Evolutionary conservation across 1,139 yeast species (phyloP), one percentile per base, ranked within the genome.

Genomic region (Lodderomyces pseudojiufengensis): DNA sequence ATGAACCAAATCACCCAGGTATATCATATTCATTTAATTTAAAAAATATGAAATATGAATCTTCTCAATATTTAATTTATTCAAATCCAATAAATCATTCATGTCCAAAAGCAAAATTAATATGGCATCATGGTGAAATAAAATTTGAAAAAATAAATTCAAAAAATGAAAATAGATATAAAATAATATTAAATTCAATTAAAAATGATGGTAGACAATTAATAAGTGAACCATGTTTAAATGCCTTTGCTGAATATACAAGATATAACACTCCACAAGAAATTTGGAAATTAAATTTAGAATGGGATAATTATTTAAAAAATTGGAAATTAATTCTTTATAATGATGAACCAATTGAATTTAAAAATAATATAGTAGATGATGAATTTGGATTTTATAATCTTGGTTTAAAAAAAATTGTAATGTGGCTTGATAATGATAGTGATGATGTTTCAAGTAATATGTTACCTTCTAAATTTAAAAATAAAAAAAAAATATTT

Each of bases 1-100:
- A 47, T 36, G 64, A 59, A 43, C 65, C 65, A 8, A 43, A 46
- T 11, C 46, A 57, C 15, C 65, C 65, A 3, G 65, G 65, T n/a
- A 50, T 59, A 24, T 46, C 55, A 5, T 59, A 59, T 42, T 56
- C 63, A 1, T 60, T 60, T 45, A 57, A 28, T 8, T 11, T 28
- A 16, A 57, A 3, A 43, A 56, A 24, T 63, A 64, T 13, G 48
- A 57, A 41, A 58, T 52, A 24, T 49, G 65, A 61, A 39, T 54
- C 49, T 37, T 59, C 65, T 4, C 47, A 55, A 24, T 61, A 61
- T 46, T 48, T 52, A 14, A 55, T 61, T 9, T 31, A 44, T 3
- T 42, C 58, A 6, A 51, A 59, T 41, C 49, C 62, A 2, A 41
- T 33, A 8, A 48, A 51, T 36, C 65, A 58, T 42, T 46, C 52